These are phyloP conservation scores for Colletotrichum echinochloae DNA, from an alignment of 2,329 filamentous ascomycete genomes.

Conservation along the genomic window DNA sequence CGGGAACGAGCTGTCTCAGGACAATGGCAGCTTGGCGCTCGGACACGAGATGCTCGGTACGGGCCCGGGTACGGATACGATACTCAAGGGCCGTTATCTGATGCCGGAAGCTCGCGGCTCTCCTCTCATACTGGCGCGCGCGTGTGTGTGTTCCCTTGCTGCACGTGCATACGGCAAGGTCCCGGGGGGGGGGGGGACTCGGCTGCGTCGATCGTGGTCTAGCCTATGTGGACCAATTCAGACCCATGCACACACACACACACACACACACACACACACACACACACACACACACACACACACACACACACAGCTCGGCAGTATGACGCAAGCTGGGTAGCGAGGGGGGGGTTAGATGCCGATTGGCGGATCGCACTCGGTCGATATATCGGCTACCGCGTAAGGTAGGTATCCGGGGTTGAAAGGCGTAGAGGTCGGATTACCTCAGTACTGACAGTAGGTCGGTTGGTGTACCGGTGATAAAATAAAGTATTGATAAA, in stretches of 20 bases:
- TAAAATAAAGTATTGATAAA: too few species aligned
- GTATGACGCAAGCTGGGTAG: not conserved
- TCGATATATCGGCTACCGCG: too few species aligned
- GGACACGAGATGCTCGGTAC: constrained; percentile 20
- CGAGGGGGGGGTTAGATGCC: not conserved
- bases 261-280: too few species aligned
- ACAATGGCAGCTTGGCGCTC: constrained; percentile 25
- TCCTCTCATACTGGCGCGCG: constrained; percentile 26
- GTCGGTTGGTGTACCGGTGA: too few species aligned
- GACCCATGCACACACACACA: constrained; percentile 11
- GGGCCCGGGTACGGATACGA: too few species aligned
- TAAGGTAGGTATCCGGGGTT: too few species aligned
- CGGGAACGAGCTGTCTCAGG: constrained; percentile 22
- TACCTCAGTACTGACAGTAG: too few species aligned
- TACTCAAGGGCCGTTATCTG: constrained; percentile 21
- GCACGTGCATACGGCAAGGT: constrained; percentile 1
- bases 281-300: too few species aligned
- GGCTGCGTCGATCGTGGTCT: not conserved
- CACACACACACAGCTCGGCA: too few species aligned
- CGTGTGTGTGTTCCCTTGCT: constrained; percentile 13
- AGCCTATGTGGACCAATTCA: not conserved
- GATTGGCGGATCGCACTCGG: not conserved
- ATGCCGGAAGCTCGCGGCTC: constrained; percentile 21
- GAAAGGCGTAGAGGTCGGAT: too few species aligned
- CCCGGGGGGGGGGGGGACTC: too few species aligned